Conservation (phyloP, 768 basidiomycete species). For the Mycena rosella region DNA sequence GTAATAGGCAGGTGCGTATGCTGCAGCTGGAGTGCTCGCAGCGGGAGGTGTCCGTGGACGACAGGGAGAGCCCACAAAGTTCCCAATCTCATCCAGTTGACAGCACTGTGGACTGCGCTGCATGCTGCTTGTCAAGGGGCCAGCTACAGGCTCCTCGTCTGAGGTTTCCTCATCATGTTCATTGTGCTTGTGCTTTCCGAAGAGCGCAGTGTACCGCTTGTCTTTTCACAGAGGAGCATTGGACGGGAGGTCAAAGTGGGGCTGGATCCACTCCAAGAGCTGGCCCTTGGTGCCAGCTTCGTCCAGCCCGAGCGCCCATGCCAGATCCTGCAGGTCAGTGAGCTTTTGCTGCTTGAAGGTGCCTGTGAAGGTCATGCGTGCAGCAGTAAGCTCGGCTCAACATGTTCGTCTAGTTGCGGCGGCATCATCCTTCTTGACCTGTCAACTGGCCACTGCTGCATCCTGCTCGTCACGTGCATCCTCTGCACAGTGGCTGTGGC, state of each 20-base stretch:
- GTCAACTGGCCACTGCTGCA: background rate
- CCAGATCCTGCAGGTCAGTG: constrained; percentile 4
- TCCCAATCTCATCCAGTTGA: constrained; percentile 1
- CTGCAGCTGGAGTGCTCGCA: no score
- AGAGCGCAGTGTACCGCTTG: background rate
- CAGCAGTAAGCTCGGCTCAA: background rate
- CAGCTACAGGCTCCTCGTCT: background rate
- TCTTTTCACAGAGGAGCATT: background rate
- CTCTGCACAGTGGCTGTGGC: constrained; percentile 10
- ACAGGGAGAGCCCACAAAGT: background rate
- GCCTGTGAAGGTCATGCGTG: constrained; percentile 7
- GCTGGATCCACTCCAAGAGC: background rate
- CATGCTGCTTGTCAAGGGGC: background rate
- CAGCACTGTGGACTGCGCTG: background rate
- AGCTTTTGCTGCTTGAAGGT: constrained; percentile 21
- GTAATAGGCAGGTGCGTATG: no score
- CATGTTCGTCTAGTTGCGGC: constrained; percentile 3
- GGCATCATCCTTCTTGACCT: constrained; percentile 7
- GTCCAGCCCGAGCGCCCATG: constrained; percentile 9
- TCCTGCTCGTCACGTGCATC: constrained; percentile 4
- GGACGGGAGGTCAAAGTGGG: background rate
- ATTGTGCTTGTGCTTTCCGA: background rate
- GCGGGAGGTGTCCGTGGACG: no score
- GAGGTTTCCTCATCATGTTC: background rate
- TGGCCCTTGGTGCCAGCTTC: background rate